Percentiles rank a stretch among this genome's conserved stretches.
These are phyloP conservation scores for Phaffia rhodozyma DNA, from an alignment of 1,284 basidiomycete genomes.

Conservation along the genomic window DNA sequence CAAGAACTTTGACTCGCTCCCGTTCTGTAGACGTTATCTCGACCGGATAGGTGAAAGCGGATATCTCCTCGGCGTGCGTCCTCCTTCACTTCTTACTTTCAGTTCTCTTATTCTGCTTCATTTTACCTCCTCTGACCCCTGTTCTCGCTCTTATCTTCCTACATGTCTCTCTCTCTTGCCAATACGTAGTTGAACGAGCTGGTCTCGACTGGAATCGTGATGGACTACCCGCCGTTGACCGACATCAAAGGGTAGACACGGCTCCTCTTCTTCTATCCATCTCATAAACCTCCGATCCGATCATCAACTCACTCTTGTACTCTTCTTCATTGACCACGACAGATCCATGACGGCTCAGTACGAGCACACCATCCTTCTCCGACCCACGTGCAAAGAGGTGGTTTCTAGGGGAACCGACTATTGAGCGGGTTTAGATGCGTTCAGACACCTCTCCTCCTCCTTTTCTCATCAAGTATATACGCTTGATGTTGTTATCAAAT, in stretches of 20 bases:
- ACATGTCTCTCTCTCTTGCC: not conserved
- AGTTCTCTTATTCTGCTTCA: not conserved
- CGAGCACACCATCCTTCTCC: conserved; percentile 84
- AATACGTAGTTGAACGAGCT: conserved; percentile 68
- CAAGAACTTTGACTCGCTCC: conserved; percentile 86
- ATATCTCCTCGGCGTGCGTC: conserved; percentile 75
- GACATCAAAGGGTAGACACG: conserved; percentile 39
- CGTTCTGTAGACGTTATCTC: conserved; percentile 90
- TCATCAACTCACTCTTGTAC: not conserved
- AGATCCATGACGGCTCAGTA: conserved; percentile 88
- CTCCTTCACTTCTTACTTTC: conserved; percentile 7
- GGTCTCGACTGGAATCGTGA: conserved; percentile 76
- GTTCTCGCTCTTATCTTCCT: conserved; percentile 14
- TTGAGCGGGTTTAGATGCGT: conserved; percentile 28
- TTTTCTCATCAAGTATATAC: too few species aligned
- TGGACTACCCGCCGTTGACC: conserved; percentile 86
- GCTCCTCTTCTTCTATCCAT: not conserved
- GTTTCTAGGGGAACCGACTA: conserved; percentile 92
- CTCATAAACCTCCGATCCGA: not conserved
- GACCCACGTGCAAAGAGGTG: conserved; percentile 87
- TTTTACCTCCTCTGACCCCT: not conserved
- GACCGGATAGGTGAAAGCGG: conserved; percentile 89
- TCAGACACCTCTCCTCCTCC: too few species aligned
- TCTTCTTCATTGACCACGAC: conserved; percentile 30
- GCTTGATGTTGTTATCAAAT: too few species aligned